A percentile compares a stretch with the other conserved stretches of the same genome.
These are phyloP conservation scores for Yamadazyma taylorii DNA, from an alignment of 1,139 yeast genomes.

Conservation along the genomic window DNA sequence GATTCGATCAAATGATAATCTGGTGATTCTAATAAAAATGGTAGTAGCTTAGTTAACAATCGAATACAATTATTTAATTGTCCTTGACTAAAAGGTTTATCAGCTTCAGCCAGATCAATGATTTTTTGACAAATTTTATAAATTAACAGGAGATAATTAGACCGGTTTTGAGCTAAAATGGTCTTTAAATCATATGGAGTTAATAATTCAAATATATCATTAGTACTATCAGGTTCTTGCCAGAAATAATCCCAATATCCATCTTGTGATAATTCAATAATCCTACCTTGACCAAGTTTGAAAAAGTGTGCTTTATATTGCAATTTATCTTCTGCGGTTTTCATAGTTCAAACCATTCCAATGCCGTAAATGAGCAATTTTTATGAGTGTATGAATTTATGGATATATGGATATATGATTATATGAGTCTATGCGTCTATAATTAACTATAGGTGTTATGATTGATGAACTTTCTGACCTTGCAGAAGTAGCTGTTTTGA, in stretches of 20 bases:
- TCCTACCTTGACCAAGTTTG: constrained; percentile 57
- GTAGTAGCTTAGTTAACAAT: constrained; percentile 63
- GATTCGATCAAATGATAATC: constrained; percentile 38
- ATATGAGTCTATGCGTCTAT: too few relatives aligned
- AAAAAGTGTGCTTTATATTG: constrained; percentile 62
- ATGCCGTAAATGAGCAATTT: too few relatives aligned
- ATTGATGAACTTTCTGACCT: too few relatives aligned
- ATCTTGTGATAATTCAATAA: constrained; percentile 44
- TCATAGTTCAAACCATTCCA: constrained; percentile 44
- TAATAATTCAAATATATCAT: constrained; percentile 58
- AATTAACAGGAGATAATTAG: constrained; percentile 57
- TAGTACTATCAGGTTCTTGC: constrained; percentile 28
- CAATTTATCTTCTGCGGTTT: constrained; percentile 66
- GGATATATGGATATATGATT: background rate
- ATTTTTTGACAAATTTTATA: constrained; percentile 35
- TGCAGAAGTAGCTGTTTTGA: too few relatives aligned
- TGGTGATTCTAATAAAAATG: constrained; percentile 61
- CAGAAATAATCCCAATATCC: constrained; percentile 53
- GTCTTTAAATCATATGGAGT: constrained; percentile 58
- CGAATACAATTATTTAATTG: constrained; percentile 60
- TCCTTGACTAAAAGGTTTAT: constrained; percentile 5
- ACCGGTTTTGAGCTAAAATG: constrained; percentile 56
- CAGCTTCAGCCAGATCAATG: constrained; percentile 20
- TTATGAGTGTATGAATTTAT: background rate
- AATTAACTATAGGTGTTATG: too few relatives aligned